Evolutionary conservation across 768 basidiomycete species (phyloP), one percentile per base, ranked within the genome.

Genomic region (Kondoa malvinella): DNA sequence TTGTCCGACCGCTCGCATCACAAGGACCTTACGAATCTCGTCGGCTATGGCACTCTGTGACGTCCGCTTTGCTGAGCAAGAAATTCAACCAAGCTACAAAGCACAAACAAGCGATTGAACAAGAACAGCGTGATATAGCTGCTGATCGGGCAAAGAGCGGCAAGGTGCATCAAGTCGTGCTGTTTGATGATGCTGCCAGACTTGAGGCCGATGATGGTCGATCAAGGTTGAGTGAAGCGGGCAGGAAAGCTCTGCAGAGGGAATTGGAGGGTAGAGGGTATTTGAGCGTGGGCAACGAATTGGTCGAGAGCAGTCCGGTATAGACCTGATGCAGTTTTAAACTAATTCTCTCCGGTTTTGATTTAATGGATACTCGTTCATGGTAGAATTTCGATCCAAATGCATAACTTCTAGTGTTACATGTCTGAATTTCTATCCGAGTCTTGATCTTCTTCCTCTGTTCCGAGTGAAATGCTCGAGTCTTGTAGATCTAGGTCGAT

Each of bases 71-170:
- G 67, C 62, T 88, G 57, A 82, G 79, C 75, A 97, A 95, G 82
- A 88, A 92, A 75, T 99, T 83, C 78, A 81, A 83, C 27, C 89
- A 92, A 56, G 95, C 95, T 65, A 96, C 90, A 67, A 87, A 82
- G 80, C 83, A 87, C 79, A 99, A 99, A 81, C 83, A 91, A 65
- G 77, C 77, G 2, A 94, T 99, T 67, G 95, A 99, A 79, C 94
- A 97, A 82, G 83, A 76, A 75, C 95, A 97, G 80, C 80, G 95
- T 64, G 92, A 96, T 69, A 83, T 85, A 33, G 88, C 91, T 3
- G 87, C 86, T 14, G 88, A 90, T 76, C 81, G 90, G 78, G 92
- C 89, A 81, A 82, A 81, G 76, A 87, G 84, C 67, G 88, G 87
- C 21, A 76, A 83, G 32, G 81, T 83, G 89, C 61, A 63, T 33